These are phyloP conservation scores for Basipetospora chlamydospora DNA, from an alignment of 2,329 filamentous ascomycete species.

Conservation along the genomic window DNA sequence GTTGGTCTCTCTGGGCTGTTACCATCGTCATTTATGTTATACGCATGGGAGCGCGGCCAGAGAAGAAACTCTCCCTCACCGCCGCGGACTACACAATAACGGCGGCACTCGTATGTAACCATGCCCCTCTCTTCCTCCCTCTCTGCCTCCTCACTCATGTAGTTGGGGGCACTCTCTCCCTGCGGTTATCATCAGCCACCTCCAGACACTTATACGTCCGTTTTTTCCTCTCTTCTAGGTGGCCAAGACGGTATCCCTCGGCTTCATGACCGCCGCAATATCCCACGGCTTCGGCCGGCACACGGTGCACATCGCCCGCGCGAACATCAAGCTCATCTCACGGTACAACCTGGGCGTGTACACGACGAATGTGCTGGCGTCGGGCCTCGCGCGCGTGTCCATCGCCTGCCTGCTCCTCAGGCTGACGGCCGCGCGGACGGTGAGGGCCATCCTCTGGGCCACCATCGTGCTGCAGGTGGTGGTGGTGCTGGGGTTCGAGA, in stretches of 20 bases:
- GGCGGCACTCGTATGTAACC: neutral
- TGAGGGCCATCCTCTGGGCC: neutral
- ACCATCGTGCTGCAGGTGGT: slow-evolving; percentile 1
- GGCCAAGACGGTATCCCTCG: slow-evolving; percentile 1
- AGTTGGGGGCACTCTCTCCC: no score
- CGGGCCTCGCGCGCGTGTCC: neutral
- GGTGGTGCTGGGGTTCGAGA: slow-evolving; percentile 1
- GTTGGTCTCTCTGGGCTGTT: neutral
- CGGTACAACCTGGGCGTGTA: neutral
- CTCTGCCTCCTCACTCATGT: no score
- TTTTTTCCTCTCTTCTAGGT: no score
- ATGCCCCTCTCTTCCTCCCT: neutral
- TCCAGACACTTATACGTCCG: neutral
- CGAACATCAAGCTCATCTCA: neutral
- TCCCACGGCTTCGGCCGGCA: slow-evolving; percentile 1
- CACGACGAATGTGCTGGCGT: neutral
- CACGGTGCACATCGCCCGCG: neutral
- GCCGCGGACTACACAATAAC: slow-evolving; percentile 1
- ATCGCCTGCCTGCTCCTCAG: slow-evolving; percentile 1
- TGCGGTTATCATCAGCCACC: no score
- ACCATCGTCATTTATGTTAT: slow-evolving; percentile 1
- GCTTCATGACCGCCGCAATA: slow-evolving; percentile 1
- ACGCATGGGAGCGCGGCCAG: neutral
- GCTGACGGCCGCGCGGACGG: neutral
- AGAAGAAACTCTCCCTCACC: neutral